Evolutionary conservation across 768 basidiomycete genomes (phyloP).

Genomic region (Kwoniella sp.): DNA sequence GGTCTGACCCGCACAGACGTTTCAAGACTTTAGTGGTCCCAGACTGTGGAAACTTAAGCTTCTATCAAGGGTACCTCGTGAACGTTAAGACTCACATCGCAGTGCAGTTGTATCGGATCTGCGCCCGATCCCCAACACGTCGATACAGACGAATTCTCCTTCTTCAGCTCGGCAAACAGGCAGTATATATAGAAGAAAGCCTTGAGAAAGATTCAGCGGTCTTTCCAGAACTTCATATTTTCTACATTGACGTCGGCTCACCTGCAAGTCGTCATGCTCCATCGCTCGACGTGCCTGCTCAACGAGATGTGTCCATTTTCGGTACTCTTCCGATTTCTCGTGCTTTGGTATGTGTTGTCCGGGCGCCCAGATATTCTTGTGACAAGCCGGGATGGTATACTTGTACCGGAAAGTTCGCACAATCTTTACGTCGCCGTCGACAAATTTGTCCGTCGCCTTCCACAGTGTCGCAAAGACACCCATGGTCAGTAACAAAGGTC

Average conservation of each 20-base stretch:
- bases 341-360: background rate
- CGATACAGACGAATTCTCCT: background rate
- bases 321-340: background rate
- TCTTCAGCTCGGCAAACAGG: constrained; percentile 7
- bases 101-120: constrained; percentile 6
- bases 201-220: background rate
- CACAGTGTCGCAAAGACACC: background rate
- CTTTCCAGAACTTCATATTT: no score
- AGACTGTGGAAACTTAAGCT: background rate
- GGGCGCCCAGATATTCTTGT: constrained; percentile 1
- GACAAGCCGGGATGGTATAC: constrained; percentile 9
- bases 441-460: constrained; percentile 1
- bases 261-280: constrained; percentile 10
- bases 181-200: constrained; percentile 13
- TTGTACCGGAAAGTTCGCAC: background rate
- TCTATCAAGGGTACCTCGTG: background rate
- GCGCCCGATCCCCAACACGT: background rate
- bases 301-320: constrained; percentile 9
- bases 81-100: constrained; percentile 1
- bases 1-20: background rate
- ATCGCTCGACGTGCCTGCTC: constrained; percentile 4
- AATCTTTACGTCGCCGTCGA: constrained; percentile 9
- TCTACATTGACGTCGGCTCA: background rate
- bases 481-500: background rate
- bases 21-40: background rate